Evolutionary conservation across 208 protist genomes (phyloP).

Genomic region (Vickermania ingenoplastis): DNA sequence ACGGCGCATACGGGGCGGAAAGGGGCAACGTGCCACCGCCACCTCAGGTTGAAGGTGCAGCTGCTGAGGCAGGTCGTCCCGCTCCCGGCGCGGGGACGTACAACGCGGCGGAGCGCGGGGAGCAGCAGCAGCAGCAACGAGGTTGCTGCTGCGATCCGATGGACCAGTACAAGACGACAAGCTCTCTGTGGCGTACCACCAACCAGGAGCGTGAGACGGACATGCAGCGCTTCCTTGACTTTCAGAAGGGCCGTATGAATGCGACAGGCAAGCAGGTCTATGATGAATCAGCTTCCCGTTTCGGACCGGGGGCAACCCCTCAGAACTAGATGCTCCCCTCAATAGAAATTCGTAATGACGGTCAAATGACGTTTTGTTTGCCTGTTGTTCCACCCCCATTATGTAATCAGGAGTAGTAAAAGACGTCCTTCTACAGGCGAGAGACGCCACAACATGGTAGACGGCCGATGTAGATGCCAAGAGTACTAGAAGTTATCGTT

Average conservation of each 20-base stretch:
- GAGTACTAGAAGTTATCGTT: no score
- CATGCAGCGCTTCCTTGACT: constrained; percentile 67
- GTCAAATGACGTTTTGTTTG: no score
- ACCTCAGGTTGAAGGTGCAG: neutral
- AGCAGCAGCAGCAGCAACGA: neutral
- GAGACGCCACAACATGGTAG: no score
- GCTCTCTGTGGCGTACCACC: constrained; percentile 72
- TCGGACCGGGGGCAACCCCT: constrained; percentile 4
- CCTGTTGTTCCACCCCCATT: no score
- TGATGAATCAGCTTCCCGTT: constrained; percentile 20
- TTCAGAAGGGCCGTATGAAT: constrained; percentile 47
- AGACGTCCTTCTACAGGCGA: no score
- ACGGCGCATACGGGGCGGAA: neutral
- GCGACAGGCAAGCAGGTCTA: constrained; percentile 54
- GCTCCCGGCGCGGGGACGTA: neutral
- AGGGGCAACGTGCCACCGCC: constrained; percentile 1
- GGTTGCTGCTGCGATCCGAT: neutral
- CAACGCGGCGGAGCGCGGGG: neutral
- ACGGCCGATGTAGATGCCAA: no score
- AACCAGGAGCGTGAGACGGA: constrained; percentile 63
- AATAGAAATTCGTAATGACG: no score
- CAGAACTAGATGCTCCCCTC: no score
- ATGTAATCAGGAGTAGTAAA: no score
- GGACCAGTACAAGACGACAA: constrained; percentile 27
- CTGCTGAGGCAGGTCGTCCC: neutral